These are phyloP conservation scores for Aspergillus piperis DNA, from an alignment of 2,329 filamentous ascomycete genomes.

Conservation along the genomic window DNA sequence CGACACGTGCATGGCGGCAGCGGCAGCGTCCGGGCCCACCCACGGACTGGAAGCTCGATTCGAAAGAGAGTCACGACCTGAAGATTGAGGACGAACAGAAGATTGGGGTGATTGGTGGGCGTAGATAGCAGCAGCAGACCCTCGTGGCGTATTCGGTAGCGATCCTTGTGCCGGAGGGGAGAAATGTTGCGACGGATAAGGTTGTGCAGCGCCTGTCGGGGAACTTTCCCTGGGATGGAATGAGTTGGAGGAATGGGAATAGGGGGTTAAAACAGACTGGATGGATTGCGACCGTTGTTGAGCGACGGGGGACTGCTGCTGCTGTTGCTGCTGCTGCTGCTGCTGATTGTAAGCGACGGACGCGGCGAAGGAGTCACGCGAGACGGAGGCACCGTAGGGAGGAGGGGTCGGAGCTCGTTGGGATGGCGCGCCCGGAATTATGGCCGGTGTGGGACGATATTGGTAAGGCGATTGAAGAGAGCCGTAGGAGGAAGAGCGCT, in stretches of 20 bases:
- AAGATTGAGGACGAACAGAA: slow-evolving; percentile 40
- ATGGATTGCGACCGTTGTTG: slow-evolving; percentile 42
- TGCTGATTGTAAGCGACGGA: slow-evolving; percentile 32
- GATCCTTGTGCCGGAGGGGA: slow-evolving; percentile 43
- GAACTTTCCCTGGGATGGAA: slow-evolving; percentile 40
- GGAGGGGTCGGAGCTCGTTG: slow-evolving; percentile 39
- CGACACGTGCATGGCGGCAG: slow-evolving; percentile 33
- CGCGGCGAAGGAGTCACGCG: slow-evolving; percentile 39
- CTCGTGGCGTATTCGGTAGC: slow-evolving; percentile 52
- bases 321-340: slow-evolving; percentile 34
- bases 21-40: slow-evolving; percentile 32
- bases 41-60: slow-evolving; percentile 36
- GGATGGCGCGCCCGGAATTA: slow-evolving; percentile 33
- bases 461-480: slow-evolving; percentile 45
- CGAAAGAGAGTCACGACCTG: slow-evolving; percentile 38
- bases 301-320: slow-evolving; percentile 42
- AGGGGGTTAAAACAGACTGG: slow-evolving; percentile 41
- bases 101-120: slow-evolving; percentile 40
- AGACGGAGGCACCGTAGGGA: slow-evolving; percentile 31
- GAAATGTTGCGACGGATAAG: slow-evolving; percentile 36
- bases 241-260: slow-evolving; percentile 35
- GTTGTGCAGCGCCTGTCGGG: slow-evolving; percentile 32
- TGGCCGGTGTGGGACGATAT: slow-evolving; percentile 35
- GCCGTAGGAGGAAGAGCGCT: slow-evolving; percentile 42
- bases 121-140: slow-evolving; percentile 43